Evolutionary conservation across 2,329 filamentous ascomycete genomes (phyloP).

Genomic region (Alternaria viburni): DNA sequence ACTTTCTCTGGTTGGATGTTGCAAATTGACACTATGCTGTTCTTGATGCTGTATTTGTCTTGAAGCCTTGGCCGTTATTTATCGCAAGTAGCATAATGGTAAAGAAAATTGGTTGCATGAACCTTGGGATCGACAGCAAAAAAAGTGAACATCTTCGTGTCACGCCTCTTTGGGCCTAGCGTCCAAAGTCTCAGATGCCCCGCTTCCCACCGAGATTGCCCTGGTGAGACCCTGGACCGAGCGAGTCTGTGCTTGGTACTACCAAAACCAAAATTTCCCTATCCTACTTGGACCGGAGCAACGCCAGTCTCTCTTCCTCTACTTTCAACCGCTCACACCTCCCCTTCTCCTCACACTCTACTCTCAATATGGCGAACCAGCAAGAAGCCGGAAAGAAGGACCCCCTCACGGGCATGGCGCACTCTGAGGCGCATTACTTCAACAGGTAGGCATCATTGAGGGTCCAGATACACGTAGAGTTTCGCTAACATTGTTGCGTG

Average conservation of each 20-base stretch:
- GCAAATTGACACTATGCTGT: conserved; percentile 15
- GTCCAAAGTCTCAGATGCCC: conserved; percentile 9
- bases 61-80: neutral
- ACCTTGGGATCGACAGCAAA: neutral
- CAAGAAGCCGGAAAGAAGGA: conserved; percentile 36
- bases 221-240: conserved; percentile 7
- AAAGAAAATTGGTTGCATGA: neutral
- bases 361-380: conserved; percentile 33
- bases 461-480: conserved; percentile 24
- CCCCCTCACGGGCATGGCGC: conserved; percentile 73
- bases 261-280: conserved; percentile 40
- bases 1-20: neutral
- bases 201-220: conserved; percentile 4
- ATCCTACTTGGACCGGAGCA: conserved; percentile 21
- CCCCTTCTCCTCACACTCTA: conserved; percentile 2
- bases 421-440: conserved; percentile 99
- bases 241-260: conserved; percentile 24
- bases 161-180: conserved; percentile 8
- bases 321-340: conserved; percentile 1
- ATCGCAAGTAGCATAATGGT: neutral
- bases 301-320: conserved; percentile 15
- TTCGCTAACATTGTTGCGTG: conserved; percentile 48
- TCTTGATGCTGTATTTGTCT: neutral
- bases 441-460: conserved; percentile 72
- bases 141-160: conserved; percentile 5